Percentiles rank a stretch among this genome's conserved stretches.
Conservation (phyloP, 2,329 filamentous ascomycete genomes). For the Ceratocystis eucalypticola region DNA sequence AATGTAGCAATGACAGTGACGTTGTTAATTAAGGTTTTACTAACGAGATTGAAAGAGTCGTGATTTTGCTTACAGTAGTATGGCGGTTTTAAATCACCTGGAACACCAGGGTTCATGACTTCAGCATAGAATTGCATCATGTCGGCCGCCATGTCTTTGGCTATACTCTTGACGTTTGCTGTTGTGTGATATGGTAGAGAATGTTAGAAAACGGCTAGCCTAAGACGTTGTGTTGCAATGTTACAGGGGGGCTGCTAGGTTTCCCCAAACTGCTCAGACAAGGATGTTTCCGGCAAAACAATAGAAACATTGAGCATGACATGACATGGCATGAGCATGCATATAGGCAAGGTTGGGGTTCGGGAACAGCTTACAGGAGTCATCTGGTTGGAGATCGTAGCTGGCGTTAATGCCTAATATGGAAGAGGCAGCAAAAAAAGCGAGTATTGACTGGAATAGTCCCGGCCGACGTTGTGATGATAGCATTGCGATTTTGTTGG, state of each 20-base stretch:
- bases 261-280: background rate
- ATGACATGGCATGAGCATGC: background rate
- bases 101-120: conserved; percentile 20
- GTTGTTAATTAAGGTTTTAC: conserved; percentile 4
- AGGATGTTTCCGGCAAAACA: background rate
- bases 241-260: background rate
- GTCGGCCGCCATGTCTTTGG: conserved; percentile 39
- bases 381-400: conserved; percentile 28
- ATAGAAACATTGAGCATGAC: background rate
- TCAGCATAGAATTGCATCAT: conserved; percentile 30
- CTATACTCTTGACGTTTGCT: conserved; percentile 39
- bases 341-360: background rate
- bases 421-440: conserved; percentile 23
- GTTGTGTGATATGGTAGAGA: background rate
- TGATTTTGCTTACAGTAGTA: conserved; percentile 16
- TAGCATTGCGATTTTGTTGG: conserved; percentile 3
- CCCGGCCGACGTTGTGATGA: background rate
- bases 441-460: conserved; percentile 21
- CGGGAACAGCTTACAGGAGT: conserved; percentile 6
- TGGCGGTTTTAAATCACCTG: conserved; percentile 25
- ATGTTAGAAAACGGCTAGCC: background rate
- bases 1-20: conserved; percentile 31
- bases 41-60: background rate
- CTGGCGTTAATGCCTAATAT: conserved; percentile 23
- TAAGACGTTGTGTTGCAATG: background rate